Percentiles rank a stretch among this genome's conserved stretches.
These are phyloP conservation scores for Metarhizium robertsii DNA, from an alignment of 2,329 filamentous ascomycete species.

Conservation along the genomic window DNA sequence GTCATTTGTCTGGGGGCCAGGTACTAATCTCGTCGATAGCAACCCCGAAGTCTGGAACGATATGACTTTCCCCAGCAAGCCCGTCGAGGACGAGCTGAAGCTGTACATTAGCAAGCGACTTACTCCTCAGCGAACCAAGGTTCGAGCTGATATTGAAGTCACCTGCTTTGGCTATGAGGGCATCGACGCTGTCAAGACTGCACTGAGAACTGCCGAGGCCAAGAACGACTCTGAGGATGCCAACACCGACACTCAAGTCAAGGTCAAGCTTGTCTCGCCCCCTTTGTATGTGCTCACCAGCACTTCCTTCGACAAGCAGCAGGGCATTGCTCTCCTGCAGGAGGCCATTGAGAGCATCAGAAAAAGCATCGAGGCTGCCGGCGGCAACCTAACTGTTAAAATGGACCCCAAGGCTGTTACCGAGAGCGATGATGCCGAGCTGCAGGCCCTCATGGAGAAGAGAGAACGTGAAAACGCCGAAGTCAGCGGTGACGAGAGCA, in stretches of 20 bases:
- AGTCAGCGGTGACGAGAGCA: conserved; percentile 93
- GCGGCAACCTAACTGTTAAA: conserved; percentile 79
- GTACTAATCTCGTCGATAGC: conserved; percentile 30
- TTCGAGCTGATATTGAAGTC: conserved; percentile 94
- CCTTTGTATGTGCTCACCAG: conserved; percentile 94
- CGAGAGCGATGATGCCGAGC: conserved; percentile 93
- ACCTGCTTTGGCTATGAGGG: conserved; percentile 94
- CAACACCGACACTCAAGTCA: conserved; percentile 73
- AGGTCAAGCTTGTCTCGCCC: conserved; percentile 96
- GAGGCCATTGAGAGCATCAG: conserved; percentile 84
- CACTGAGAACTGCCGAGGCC: conserved; percentile 82
- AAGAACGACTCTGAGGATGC: conserved; percentile 62
- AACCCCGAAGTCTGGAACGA: conserved; percentile 96
- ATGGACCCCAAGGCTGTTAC: conserved; percentile 99
- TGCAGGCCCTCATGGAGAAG: conserved; percentile 99
- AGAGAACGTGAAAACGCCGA: conserved; percentile 95
- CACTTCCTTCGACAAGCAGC: conserved; percentile 86
- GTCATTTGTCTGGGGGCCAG: not conserved
- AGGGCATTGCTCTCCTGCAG: conserved; percentile 76
- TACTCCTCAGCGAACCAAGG: conserved; percentile 97
- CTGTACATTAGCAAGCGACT: conserved; percentile 95
- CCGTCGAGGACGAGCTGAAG: conserved; percentile 81
- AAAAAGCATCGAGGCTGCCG: conserved; percentile 65
- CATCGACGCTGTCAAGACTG: conserved; percentile 94
- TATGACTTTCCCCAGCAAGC: conserved; percentile 76